A percentile compares a stretch with the other conserved stretches of the same genome.
phyloP scores from a whole-genome alignment of 2,329 filamentous ascomycete species.

The Sordariomycetes sp. region DNA sequence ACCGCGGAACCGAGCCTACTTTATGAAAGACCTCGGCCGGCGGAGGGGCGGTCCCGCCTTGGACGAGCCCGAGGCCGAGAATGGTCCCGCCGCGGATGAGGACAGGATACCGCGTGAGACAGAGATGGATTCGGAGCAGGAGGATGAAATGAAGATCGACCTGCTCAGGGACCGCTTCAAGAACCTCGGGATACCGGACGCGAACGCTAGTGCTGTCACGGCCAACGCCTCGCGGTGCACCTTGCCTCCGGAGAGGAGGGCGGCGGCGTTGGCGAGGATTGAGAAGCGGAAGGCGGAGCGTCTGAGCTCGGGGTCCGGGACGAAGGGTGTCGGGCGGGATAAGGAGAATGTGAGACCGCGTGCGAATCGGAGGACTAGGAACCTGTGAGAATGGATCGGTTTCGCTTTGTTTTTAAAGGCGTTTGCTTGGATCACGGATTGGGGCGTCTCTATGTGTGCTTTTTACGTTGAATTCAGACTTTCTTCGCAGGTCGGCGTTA shows the following conservation, averaged over 20 bases:
- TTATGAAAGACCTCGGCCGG: conserved; percentile 2
- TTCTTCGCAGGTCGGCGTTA: neutral
- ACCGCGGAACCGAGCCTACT: conserved; percentile 20
- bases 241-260: conserved; percentile 38
- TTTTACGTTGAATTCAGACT: neutral
- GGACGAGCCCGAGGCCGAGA: neutral
- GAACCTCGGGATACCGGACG: conserved; percentile 28
- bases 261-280: conserved; percentile 43
- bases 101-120: neutral
- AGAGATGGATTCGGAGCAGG: neutral
- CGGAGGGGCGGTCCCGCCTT: neutral
- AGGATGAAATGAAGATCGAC: conserved; percentile 24
- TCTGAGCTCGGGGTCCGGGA: conserved; percentile 20
- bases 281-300: conserved; percentile 43
- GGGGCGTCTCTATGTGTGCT: neutral
- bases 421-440: neutral
- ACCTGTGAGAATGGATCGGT: neutral
- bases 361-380: neutral
- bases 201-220: conserved; percentile 18
- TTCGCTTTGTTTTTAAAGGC: neutral
- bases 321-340: conserved; percentile 17
- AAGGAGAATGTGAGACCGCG: conserved; percentile 40
- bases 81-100: neutral
- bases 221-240: conserved; percentile 29
- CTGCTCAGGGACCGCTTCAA: conserved; percentile 33